phyloP scores from a whole-genome alignment of 495 filamentous ascomycete genomes.

The Bathelium albidoporum region DNA sequence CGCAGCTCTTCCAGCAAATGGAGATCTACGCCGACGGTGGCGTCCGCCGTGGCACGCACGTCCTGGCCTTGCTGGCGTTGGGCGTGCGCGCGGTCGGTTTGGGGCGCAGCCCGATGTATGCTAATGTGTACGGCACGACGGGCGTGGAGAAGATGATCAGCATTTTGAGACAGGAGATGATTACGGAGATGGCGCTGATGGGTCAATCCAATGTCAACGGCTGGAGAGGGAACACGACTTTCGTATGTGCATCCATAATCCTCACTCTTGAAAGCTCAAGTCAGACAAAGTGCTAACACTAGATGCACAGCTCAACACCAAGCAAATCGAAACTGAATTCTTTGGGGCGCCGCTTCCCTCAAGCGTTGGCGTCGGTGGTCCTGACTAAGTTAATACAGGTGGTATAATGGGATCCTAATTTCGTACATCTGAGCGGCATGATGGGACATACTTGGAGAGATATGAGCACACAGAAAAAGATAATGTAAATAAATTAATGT shows the following conservation, averaged over 20 bases:
- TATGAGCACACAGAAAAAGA: too few species aligned
- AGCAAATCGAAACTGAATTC: conserved; percentile 6
- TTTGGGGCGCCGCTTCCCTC: conserved; percentile 8
- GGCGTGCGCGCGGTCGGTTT: conserved; percentile 39
- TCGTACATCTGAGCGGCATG: too few species aligned
- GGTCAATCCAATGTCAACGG: conserved; percentile 7
- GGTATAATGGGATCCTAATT: too few species aligned
- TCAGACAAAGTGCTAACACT: not conserved
- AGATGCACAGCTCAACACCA: conserved; percentile 4
- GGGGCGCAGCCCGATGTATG: conserved; percentile 36
- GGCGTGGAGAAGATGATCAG: conserved; percentile 32
- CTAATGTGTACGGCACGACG: conserved; percentile 33
- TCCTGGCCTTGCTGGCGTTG: conserved; percentile 35
- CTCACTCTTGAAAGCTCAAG: not conserved
- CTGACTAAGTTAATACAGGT: too few species aligned
- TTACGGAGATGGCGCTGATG: conserved; percentile 10
- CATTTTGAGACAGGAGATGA: conserved; percentile 30
- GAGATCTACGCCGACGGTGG: conserved; percentile 40
- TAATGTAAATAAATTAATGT: conserved; percentile 2
- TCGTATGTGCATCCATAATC: not conserved
- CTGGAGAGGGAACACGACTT: conserved; percentile 5
- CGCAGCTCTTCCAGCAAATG: conserved; percentile 32
- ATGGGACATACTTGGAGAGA: too few species aligned
- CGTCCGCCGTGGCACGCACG: conserved; percentile 37
- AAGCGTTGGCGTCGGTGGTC: not conserved